phyloP scores from a whole-genome alignment of 2,329 filamentous ascomycete species.

The Acrodontium crateriforme region DNA sequence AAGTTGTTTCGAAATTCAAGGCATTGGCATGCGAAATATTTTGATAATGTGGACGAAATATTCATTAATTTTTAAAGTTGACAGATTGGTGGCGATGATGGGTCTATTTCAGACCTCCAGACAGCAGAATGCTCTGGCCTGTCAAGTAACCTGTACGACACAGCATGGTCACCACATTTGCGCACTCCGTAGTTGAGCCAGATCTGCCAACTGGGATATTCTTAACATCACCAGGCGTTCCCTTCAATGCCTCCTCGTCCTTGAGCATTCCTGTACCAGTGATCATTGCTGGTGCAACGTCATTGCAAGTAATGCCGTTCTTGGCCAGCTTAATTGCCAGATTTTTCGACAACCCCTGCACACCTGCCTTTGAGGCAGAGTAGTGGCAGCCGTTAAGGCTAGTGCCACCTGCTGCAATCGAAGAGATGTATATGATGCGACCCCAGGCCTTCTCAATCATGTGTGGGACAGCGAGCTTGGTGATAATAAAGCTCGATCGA shows the following conservation, averaged over 20 bases:
- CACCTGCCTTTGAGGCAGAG: constrained; percentile 27
- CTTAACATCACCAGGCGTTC: constrained; percentile 40
- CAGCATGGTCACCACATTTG: constrained; percentile 47
- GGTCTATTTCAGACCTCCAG: constrained; percentile 18
- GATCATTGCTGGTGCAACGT: constrained; percentile 58
- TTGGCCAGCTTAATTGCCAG: constrained; percentile 46
- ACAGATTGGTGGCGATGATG: too few species aligned
- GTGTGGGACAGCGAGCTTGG: constrained; percentile 45
- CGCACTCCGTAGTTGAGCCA: constrained; percentile 45
- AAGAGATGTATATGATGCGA: constrained; percentile 50
- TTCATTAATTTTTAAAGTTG: too few species aligned
- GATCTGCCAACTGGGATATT: constrained; percentile 46
- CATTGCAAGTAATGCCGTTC: constrained; percentile 52
- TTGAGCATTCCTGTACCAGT: constrained; percentile 45
- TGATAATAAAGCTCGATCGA: constrained; percentile 48
- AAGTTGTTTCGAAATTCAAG: too few species aligned
- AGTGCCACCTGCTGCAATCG: constrained; percentile 49
- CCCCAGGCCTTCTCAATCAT: constrained; percentile 50
- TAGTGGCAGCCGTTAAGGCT: constrained; percentile 40
- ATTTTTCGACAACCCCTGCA: constrained; percentile 52
- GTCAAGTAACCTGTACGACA: constrained; percentile 43
- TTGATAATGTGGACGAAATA: too few species aligned
- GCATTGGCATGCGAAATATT: too few species aligned
- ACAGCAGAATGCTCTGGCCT: constrained; percentile 17
- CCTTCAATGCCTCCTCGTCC: constrained; percentile 32